Conservation (phyloP, 768 basidiomycete genomes). For the Chalciporus piperatus region DNA sequence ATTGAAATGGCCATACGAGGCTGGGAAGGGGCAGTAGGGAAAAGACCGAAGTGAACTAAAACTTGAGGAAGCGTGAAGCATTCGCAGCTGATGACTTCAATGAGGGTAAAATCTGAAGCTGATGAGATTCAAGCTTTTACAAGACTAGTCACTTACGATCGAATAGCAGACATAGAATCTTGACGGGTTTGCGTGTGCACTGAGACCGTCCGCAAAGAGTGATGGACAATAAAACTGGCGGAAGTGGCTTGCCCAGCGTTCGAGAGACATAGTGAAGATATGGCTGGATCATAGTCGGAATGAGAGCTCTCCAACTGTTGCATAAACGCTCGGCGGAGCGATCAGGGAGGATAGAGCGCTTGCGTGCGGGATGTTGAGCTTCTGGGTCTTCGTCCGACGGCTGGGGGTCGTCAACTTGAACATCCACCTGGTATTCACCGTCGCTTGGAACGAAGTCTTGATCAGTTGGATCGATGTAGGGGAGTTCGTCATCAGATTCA, state of each 20-base stretch:
- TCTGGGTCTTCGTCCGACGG: not conserved
- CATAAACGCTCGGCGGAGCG: not conserved
- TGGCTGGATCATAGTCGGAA: not conserved
- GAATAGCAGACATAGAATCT: not conserved
- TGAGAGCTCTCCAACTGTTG: not conserved
- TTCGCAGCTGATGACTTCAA: not conserved
- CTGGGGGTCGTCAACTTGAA: no score
- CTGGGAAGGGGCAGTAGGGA: conserved; percentile 28
- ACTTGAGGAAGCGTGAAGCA: no score
- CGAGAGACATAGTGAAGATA: not conserved
- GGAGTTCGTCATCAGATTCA: not conserved
- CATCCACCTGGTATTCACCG: not conserved
- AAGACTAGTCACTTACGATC: not conserved
- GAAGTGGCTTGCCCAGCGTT: not conserved
- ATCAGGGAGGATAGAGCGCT: not conserved
- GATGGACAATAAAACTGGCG: not conserved
- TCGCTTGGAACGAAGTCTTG: not conserved
- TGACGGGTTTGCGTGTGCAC: not conserved
- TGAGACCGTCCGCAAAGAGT: not conserved
- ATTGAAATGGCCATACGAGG: conserved; percentile 25
- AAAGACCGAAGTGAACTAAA: conserved; percentile 32
- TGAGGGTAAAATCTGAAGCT: not conserved
- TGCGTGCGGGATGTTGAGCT: not conserved
- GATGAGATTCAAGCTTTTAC: not conserved
- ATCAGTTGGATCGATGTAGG: not conserved